Evolutionary conservation across 441 rosid genomes (phyloP).

Genomic region (Arabidopsis lyrata): DNA sequence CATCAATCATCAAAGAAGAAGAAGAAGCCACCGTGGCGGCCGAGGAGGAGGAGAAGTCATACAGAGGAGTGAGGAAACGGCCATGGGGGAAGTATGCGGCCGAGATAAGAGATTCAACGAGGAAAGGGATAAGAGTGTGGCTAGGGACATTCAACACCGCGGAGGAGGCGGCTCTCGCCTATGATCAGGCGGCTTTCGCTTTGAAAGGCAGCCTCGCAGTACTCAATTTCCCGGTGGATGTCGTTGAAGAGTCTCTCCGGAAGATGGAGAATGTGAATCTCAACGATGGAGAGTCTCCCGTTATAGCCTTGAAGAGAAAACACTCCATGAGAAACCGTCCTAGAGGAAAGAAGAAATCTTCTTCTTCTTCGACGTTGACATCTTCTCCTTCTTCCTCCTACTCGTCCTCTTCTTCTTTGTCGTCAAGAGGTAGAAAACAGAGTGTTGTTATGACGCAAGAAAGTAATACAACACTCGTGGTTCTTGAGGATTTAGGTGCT

Average conservation of each 20-base stretch:
- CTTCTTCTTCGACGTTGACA: slow-evolving; percentile 13
- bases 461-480: slow-evolving; percentile 48
- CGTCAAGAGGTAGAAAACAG: slow-evolving; percentile 29
- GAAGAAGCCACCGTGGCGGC: slow-evolving; percentile 33
- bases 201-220: slow-evolving; percentile 69
- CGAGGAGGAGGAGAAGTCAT: slow-evolving; percentile 45
- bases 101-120: slow-evolving; percentile 85
- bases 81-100: slow-evolving; percentile 96
- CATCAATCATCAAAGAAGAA: slow-evolving; percentile 53
- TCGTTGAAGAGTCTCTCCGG: slow-evolving; percentile 68
- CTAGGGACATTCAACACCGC: slow-evolving; percentile 84
- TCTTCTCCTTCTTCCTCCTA: slow-evolving; percentile 4
- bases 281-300: slow-evolving; percentile 83
- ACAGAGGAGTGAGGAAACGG: slow-evolving; percentile 78
- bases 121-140: slow-evolving; percentile 88
- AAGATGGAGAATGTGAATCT: slow-evolving; percentile 58
- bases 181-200: slow-evolving; percentile 91
- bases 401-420: slow-evolving; percentile 16
- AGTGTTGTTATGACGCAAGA: slow-evolving; percentile 31
- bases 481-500: slow-evolving; percentile 73
- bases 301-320: slow-evolving; percentile 68
- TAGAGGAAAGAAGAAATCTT: slow-evolving; percentile 47
- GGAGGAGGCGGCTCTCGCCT: slow-evolving; percentile 86
- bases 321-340: slow-evolving; percentile 70
- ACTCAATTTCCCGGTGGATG: slow-evolving; percentile 70